Conservation (phyloP, 2,329 filamentous ascomycete genomes). For the Alternaria atra region DNA sequence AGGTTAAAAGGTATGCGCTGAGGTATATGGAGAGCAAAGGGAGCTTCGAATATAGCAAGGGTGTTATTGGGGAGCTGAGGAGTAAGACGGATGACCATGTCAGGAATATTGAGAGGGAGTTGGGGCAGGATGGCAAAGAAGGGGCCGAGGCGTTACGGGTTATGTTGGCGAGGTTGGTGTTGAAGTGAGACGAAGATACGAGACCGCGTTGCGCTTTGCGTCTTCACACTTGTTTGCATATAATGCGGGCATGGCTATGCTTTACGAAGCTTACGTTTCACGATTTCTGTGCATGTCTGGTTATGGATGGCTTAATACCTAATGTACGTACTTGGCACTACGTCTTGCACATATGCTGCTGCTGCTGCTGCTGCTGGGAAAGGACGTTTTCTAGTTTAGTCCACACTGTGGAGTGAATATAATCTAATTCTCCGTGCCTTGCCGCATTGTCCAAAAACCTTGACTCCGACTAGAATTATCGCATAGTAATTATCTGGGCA, state of each 20-base stretch:
- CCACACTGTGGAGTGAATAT: too few species aligned
- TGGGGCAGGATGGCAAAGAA: constrained; percentile 50
- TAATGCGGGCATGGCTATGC: background rate
- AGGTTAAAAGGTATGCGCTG: constrained; percentile 91
- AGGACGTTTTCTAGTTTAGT: too few species aligned
- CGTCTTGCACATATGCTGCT: background rate
- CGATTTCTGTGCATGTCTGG: background rate
- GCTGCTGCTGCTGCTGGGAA: too few species aligned
- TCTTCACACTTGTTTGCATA: background rate
- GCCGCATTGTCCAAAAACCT: too few species aligned
- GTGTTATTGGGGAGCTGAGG: constrained; percentile 60
- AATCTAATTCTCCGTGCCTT: background rate
- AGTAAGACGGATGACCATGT: constrained; percentile 56
- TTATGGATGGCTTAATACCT: background rate
- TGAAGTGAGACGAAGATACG: constrained; percentile 24
- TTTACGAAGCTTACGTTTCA: constrained; percentile 1
- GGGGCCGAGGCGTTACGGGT: constrained; percentile 51
- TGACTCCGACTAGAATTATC: background rate
- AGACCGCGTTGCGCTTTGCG: background rate
- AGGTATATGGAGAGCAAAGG: constrained; percentile 89
- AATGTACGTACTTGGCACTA: background rate
- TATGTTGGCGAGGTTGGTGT: constrained; percentile 55
- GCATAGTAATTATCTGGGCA: background rate
- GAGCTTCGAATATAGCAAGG: constrained; percentile 85
- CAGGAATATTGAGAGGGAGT: constrained; percentile 48